phyloP scores from a whole-genome alignment of 192 early-diverging fungal species.

The Piromyces sp. region DNA sequence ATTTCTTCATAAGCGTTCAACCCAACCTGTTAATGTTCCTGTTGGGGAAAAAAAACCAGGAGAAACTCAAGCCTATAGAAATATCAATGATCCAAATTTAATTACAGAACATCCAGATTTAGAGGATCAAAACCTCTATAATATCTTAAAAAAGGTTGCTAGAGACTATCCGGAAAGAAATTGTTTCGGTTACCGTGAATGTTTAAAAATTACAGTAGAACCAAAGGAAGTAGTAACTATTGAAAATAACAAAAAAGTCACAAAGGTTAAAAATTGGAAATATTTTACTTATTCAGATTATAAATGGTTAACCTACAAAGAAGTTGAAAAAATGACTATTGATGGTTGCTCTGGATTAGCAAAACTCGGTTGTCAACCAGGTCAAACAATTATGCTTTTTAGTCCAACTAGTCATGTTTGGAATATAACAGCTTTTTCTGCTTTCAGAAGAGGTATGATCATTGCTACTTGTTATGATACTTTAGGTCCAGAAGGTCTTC shows the following conservation, averaged over 20 bases:
- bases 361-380: slow-evolving; percentile 33
- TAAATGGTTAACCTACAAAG: slow-evolving; percentile 61
- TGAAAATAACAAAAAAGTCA: slow-evolving; percentile 27
- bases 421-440: slow-evolving; percentile 39
- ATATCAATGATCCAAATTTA: too few species aligned
- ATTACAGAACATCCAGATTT: too few species aligned
- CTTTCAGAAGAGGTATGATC: slow-evolving; percentile 46
- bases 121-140: too few species aligned
- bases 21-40: too few species aligned
- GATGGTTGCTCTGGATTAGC: slow-evolving; percentile 54
- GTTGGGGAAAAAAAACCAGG: too few species aligned
- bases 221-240: background rate
- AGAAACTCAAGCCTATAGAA: too few species aligned
- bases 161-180: too few species aligned
- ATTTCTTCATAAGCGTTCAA: too few species aligned
- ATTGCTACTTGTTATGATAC: slow-evolving; percentile 66
- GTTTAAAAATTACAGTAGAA: too few species aligned
- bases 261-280: slow-evolving; percentile 65
- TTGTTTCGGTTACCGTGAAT: too few species aligned
- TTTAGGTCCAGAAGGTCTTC: slow-evolving; percentile 64
- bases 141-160: too few species aligned
- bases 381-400: slow-evolving; percentile 1
- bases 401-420: slow-evolving; percentile 23
- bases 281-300: slow-evolving; percentile 64
- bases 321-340: slow-evolving; percentile 31